Evolutionary conservation across 768 basidiomycete species (phyloP).

Genomic region (Neoboletus brunneissimus): DNA sequence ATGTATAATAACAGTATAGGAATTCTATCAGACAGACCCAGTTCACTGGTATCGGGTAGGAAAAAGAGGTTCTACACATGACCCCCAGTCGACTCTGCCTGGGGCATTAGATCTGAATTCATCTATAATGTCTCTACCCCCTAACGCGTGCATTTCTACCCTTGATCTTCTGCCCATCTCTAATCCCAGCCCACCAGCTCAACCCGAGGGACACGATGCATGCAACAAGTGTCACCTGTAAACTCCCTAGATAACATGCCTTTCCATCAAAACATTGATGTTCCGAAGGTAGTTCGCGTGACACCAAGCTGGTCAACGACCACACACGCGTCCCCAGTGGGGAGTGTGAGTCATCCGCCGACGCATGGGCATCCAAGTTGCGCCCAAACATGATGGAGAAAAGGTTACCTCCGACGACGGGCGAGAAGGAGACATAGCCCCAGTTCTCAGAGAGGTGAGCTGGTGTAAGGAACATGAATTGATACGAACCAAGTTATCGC

Average conservation of each 20-base stretch:
- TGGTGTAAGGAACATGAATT: conserved; percentile 20
- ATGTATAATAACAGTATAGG: too few relatives aligned
- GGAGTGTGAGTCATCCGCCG: conserved; percentile 6
- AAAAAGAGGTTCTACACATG: background rate
- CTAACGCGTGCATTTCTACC: background rate
- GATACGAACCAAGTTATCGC: background rate
- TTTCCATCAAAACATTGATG: conserved; percentile 56
- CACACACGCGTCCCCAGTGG: background rate
- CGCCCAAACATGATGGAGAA: conserved; percentile 83
- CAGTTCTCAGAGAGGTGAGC: conserved; percentile 83
- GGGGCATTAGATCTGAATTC: too few relatives aligned
- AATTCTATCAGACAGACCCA: too few relatives aligned
- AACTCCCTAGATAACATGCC: conserved; percentile 56
- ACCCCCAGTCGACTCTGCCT: background rate
- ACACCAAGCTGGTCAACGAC: background rate
- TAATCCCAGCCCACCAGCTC: conserved; percentile 38
- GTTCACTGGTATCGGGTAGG: too few relatives aligned
- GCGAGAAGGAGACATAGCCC: conserved; percentile 74
- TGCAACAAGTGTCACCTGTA: conserved; percentile 45
- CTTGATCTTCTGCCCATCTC: conserved; percentile 23
- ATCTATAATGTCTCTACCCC: background rate
- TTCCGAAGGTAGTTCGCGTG: conserved; percentile 25
- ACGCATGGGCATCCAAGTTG: conserved; percentile 72
- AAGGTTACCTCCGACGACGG: conserved; percentile 75
- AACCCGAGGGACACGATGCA: conserved; percentile 36